Evolutionary conservation across 2,329 filamentous ascomycete genomes (phyloP).

Genomic region (Xylariaceae sp.): DNA sequence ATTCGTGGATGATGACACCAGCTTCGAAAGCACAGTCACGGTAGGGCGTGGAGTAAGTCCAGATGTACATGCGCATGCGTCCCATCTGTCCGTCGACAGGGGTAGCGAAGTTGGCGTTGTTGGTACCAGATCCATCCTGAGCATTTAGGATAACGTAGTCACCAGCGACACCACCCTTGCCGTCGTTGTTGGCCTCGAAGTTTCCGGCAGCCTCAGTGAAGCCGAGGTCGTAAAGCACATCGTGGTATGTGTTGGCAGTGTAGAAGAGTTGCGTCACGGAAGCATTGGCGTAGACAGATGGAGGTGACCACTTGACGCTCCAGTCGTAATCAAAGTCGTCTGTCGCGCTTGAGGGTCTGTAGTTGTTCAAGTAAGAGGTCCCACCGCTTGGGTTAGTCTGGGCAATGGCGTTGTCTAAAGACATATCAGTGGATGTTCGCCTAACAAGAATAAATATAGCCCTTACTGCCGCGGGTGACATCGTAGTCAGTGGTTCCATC

Average conservation of each 20-base stretch:
- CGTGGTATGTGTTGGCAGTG: slow-evolving; percentile 58
- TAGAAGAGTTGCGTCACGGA: slow-evolving; percentile 61
- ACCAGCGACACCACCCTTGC: slow-evolving; percentile 46
- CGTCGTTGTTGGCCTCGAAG: slow-evolving; percentile 58
- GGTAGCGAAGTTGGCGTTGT: slow-evolving; percentile 59
- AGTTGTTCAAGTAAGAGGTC: slow-evolving; percentile 44
- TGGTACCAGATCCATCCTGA: slow-evolving; percentile 52
- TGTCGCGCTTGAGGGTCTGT: slow-evolving; percentile 43
- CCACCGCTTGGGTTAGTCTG: slow-evolving; percentile 50
- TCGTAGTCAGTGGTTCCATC: slow-evolving; percentile 48
- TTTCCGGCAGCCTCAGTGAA: slow-evolving; percentile 59
- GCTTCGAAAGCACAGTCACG: slow-evolving; percentile 59
- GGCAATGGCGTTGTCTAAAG: slow-evolving; percentile 51
- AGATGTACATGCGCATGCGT: slow-evolving; percentile 60
- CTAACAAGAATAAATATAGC: not conserved
- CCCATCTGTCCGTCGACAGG: slow-evolving; percentile 49
- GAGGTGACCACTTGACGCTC: slow-evolving; percentile 33
- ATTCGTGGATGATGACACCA: slow-evolving; percentile 60
- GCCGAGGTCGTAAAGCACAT: slow-evolving; percentile 55
- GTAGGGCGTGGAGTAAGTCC: slow-evolving; percentile 44
- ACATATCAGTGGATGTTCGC: not conserved
- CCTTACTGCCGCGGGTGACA: slow-evolving; percentile 50
- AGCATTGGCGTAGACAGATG: slow-evolving; percentile 47
- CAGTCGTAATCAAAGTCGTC: slow-evolving; percentile 50
- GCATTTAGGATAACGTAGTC: slow-evolving; percentile 56